phyloP scores from a whole-genome alignment of 306 rosid genomes.

The Nissolia schottii region DNA sequence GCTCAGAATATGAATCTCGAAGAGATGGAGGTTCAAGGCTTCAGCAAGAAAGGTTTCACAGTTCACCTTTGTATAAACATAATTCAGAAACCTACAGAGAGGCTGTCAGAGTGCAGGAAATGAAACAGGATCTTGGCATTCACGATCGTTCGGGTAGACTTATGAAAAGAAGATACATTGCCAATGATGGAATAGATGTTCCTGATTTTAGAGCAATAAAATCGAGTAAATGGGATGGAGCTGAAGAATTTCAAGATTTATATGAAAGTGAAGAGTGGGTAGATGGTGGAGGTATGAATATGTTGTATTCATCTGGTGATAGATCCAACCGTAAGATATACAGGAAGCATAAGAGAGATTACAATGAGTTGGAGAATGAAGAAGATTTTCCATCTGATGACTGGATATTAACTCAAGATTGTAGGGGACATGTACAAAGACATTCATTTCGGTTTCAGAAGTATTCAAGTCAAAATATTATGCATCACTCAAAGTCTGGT shows the following conservation, averaged over 20 bases:
- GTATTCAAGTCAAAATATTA: conserved; percentile 45
- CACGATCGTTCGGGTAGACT: conserved; percentile 46
- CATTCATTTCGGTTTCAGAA: conserved; percentile 40
- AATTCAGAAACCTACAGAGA: conserved; percentile 43
- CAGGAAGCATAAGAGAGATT: conserved; percentile 44
- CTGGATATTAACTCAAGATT: conserved; percentile 42
- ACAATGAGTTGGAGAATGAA: conserved; percentile 30
- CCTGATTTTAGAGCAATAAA: conserved; percentile 39
- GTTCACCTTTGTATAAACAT: conserved; percentile 41
- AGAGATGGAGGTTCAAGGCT: conserved; percentile 48
- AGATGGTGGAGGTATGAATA: conserved; percentile 46
- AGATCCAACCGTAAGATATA: conserved; percentile 41
- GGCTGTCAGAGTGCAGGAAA: conserved; percentile 42
- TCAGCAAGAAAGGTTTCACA: conserved; percentile 55
- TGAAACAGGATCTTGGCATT: conserved; percentile 38
- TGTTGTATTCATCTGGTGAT: conserved; percentile 38
- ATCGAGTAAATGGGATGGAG: conserved; percentile 42
- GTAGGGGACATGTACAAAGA: conserved; percentile 30
- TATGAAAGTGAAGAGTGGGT: conserved; percentile 64
- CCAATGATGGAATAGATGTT: conserved; percentile 36
- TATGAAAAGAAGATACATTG: conserved; percentile 55
- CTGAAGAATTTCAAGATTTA: conserved; percentile 47
- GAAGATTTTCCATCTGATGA: conserved; percentile 51
- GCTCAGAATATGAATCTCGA: conserved; percentile 54
- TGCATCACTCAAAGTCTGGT: conserved; percentile 47